phyloP scores from a whole-genome alignment of 2,329 filamentous ascomycete genomes.

The Cryphonectria radicalis region DNA sequence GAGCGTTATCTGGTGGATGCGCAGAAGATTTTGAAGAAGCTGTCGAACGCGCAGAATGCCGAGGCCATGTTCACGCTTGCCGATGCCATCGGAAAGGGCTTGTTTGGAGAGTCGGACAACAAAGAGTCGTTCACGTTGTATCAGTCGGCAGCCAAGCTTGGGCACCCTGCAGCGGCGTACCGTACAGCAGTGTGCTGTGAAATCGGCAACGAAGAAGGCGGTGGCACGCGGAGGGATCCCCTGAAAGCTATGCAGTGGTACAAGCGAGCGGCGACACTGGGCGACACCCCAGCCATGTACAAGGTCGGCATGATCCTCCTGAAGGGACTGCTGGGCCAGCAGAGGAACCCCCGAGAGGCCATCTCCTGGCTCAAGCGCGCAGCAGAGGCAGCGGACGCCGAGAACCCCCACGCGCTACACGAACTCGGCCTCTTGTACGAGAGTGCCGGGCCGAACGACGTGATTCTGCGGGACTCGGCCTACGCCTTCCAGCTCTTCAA shows the following conservation, averaged over 20 bases:
- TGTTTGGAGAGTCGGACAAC: conserved; percentile 77
- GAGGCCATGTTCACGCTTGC: conserved; percentile 95
- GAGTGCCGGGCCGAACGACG: conserved; percentile 67
- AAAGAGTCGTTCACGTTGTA: conserved; percentile 95
- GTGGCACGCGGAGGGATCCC: conserved; percentile 88
- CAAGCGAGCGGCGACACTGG: conserved; percentile 85
- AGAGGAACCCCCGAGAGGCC: conserved; percentile 80
- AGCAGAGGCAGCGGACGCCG: conserved; percentile 81
- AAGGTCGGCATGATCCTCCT: conserved; percentile 96
- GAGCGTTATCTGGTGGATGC: conserved; percentile 86
- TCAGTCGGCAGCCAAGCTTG: conserved; percentile 88
- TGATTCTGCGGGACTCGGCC: conserved; percentile 77
- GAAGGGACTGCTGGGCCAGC: conserved; percentile 91
- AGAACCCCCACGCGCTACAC: conserved; percentile 94
- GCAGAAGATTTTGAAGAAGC: conserved; percentile 89
- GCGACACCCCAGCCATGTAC: conserved; percentile 95
- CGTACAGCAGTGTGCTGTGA: conserved; percentile 97
- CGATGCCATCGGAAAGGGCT: conserved; percentile 83
- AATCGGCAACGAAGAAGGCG: conserved; percentile 91
- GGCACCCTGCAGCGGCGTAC: conserved; percentile 86
- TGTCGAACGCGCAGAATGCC: conserved; percentile 71
- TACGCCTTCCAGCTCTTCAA: conserved; percentile 84
- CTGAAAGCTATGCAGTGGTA: conserved; percentile 98
- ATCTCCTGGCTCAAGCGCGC: conserved; percentile 92
- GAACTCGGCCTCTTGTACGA: conserved; percentile 75